A percentile compares a stretch with the other conserved stretches of the same genome.
Evolutionary conservation across 208 protist species (phyloP).

Genomic region (Acanthamoeba royreba): DNA sequence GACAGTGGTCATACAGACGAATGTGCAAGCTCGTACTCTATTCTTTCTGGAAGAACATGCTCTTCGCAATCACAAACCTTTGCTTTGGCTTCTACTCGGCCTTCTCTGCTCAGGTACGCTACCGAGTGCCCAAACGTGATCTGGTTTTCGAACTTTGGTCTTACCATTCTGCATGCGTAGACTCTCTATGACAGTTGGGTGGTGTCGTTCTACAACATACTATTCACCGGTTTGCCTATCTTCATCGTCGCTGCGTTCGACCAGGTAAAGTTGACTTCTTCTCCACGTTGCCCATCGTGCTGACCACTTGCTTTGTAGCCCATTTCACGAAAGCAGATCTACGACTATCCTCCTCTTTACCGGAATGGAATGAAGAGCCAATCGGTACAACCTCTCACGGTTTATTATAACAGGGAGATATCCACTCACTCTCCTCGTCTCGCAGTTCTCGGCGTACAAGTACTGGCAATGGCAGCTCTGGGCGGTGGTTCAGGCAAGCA

Average conservation of each 20-base stretch:
- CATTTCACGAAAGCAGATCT: neutral
- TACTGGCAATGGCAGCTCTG: neutral
- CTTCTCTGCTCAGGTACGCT: constrained; percentile 85
- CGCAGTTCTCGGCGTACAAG: neutral
- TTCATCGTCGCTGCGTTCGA: constrained; percentile 82
- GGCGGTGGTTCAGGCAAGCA: neutral
- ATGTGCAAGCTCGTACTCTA: constrained; percentile 77
- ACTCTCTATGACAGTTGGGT: constrained; percentile 63
- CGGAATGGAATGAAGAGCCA: neutral
- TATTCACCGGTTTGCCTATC: constrained; percentile 84
- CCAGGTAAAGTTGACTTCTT: constrained; percentile 52
- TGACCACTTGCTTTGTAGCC: neutral
- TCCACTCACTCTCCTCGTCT: no score
- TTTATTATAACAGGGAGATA: no score
- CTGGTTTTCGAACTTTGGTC: no score
- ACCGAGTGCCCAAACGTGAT: no score
- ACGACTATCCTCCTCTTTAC: neutral
- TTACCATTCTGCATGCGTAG: no score
- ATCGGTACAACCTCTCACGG: neutral
- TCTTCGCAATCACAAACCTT: constrained; percentile 75
- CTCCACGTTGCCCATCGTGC: no score
- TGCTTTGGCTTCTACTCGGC: constrained; percentile 82
- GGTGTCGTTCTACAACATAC: constrained; percentile 78
- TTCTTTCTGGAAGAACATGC: constrained; percentile 83
- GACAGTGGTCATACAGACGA: constrained; percentile 73